Conservation (phyloP, 106 monocot species). For the Hemerocallis citrina region DNA sequence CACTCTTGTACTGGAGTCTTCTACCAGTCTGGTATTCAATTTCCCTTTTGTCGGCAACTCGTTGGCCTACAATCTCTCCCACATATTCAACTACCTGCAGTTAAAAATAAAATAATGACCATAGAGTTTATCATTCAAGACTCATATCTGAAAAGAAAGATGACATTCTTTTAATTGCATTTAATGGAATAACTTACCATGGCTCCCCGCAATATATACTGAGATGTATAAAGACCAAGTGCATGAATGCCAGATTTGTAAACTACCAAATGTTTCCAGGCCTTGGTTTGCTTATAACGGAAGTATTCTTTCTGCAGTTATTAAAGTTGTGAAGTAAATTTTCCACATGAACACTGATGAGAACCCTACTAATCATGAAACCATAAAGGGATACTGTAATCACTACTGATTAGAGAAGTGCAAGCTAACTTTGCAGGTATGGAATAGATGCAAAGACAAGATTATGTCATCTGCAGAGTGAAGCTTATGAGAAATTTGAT, state of each 20-base stretch:
- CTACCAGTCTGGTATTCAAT: slow-evolving; percentile 79
- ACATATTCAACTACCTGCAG: slow-evolving; percentile 94
- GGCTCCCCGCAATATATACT: slow-evolving; percentile 66
- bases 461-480: too few species aligned
- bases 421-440: too few species aligned
- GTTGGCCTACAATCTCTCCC: slow-evolving; percentile 81
- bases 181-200: slow-evolving; percentile 46
- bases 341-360: too few species aligned
- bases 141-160: too few species aligned
- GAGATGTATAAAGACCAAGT: slow-evolving; percentile 89
- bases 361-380: too few species aligned
- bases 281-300: slow-evolving; percentile 63
- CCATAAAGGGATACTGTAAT: too few species aligned
- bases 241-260: slow-evolving; percentile 96
- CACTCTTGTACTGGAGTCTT: slow-evolving; percentile 84
- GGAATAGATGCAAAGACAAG: too few species aligned
- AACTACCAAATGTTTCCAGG: slow-evolving; percentile 80
- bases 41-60: slow-evolving; percentile 95
- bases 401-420: too few species aligned
- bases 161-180: not conserved
- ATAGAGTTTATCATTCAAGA: not conserved
- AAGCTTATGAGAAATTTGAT: too few species aligned
- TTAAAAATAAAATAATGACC: not conserved
- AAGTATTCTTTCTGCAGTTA: slow-evolving; percentile 78
- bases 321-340: too few species aligned